A percentile compares a stretch with the other conserved stretches of the same genome.
phyloP scores from a whole-genome alignment of 2,329 filamentous ascomycete species.

The Cordyceps farinosa region DNA sequence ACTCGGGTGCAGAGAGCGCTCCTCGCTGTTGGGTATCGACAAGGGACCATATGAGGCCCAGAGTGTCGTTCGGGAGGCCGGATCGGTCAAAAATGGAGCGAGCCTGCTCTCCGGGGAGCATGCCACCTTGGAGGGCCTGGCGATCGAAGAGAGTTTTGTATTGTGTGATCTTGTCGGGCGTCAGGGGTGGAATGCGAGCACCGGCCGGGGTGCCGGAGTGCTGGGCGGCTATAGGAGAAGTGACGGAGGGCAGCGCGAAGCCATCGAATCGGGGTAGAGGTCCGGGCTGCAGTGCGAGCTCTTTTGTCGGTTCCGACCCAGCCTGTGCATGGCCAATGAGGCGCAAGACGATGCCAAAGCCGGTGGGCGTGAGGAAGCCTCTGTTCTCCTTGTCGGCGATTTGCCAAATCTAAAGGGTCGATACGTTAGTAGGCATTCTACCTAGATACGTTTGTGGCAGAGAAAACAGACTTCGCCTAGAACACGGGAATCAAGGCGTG shows the following conservation, averaged over 20 bases:
- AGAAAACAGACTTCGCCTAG: slow-evolving; percentile 71
- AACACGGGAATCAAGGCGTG: slow-evolving; percentile 76
- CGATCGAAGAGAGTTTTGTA: slow-evolving; percentile 90
- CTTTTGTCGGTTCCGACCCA: slow-evolving; percentile 73
- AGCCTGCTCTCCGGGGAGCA: slow-evolving; percentile 80
- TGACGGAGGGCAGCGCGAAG: slow-evolving; percentile 43
- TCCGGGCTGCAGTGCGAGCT: slow-evolving; percentile 78
- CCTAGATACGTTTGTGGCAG: neutral
- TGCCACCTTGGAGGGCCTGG: slow-evolving; percentile 67
- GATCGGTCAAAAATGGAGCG: slow-evolving; percentile 96
- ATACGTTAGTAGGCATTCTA: neutral
- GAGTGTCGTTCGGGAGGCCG: slow-evolving; percentile 78
- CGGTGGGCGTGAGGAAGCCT: slow-evolving; percentile 85
- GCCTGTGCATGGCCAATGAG: slow-evolving; percentile 95
- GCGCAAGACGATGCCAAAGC: slow-evolving; percentile 88
- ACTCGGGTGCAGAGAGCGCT: slow-evolving; percentile 80
- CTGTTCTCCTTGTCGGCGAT: slow-evolving; percentile 96
- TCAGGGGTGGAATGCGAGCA: slow-evolving; percentile 83
- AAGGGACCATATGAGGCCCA: slow-evolving; percentile 95
- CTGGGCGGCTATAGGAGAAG: slow-evolving; percentile 53
- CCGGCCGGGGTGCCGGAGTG: slow-evolving; percentile 55
- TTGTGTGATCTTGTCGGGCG: slow-evolving; percentile 82
- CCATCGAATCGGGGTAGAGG: slow-evolving; percentile 93
- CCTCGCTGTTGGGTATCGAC: slow-evolving; percentile 92
- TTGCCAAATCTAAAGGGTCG: slow-evolving; percentile 79